Conservation (phyloP, 306 rosid genomes). For the Ormosia emarginata region DNA sequence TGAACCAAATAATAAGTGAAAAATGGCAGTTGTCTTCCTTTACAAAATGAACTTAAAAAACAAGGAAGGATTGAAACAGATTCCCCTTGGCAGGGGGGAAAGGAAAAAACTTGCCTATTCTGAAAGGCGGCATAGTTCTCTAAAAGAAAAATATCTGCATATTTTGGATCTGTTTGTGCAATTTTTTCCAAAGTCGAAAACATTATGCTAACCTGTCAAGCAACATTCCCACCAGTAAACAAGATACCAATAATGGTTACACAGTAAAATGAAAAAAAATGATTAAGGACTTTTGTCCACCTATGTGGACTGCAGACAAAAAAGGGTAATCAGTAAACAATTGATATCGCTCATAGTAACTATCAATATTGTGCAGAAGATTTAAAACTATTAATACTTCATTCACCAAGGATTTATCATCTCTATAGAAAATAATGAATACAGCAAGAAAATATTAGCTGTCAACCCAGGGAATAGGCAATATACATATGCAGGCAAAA, state of each 20-base stretch:
- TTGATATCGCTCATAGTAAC: background rate
- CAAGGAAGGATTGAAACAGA: background rate
- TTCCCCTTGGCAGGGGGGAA: background rate
- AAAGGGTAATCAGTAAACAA: conserved; percentile 14
- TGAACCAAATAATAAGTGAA: conserved; percentile 8
- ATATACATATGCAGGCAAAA: background rate
- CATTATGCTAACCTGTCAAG: conserved; percentile 88
- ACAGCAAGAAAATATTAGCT: background rate
- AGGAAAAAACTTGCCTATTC: conserved; percentile 63
- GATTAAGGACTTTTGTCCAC: background rate
- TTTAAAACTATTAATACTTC: background rate
- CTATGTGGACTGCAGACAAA: background rate
- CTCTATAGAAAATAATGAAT: conserved; percentile 1
- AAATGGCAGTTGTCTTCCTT: conserved; percentile 2
- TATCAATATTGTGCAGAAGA: background rate
- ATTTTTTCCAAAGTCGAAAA: conserved; percentile 94
- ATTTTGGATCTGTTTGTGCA: conserved; percentile 89
- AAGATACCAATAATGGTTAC: background rate
- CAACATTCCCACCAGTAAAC: conserved; percentile 23
- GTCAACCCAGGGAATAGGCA: background rate
- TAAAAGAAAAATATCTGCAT: conserved; percentile 80
- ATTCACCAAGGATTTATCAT: background rate
- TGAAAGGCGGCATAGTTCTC: conserved; percentile 99
- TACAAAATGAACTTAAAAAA: conserved; percentile 9
- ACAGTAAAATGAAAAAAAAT: background rate